These are phyloP conservation scores for Elsinoe ampelina DNA, from an alignment of 2,329 filamentous ascomycete species.

Conservation along the genomic window DNA sequence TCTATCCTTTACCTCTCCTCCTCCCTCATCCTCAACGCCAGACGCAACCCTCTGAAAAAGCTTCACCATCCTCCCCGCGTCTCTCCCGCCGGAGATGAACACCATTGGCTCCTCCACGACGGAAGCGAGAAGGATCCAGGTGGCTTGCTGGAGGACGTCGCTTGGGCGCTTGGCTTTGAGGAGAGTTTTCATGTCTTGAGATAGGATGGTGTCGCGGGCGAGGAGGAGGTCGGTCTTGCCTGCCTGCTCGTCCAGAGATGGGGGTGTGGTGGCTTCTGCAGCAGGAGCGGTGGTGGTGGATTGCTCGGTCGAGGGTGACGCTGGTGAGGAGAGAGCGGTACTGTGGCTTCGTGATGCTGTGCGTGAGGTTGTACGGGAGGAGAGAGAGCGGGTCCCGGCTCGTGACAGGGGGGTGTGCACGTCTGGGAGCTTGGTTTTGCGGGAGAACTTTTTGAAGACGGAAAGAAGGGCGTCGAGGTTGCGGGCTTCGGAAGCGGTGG, in stretches of 20 bases:
- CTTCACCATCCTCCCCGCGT: conserved; percentile 29
- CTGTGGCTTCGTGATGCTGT: background rate
- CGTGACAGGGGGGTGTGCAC: background rate
- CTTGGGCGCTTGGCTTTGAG: conserved; percentile 21
- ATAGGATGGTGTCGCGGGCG: conserved; percentile 19
- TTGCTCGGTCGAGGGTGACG: background rate
- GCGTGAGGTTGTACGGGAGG: background rate
- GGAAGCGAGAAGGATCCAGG: conserved; percentile 26
- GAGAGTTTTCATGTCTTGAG: conserved; percentile 21
- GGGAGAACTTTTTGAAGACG: conserved; percentile 20
- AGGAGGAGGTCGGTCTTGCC: conserved; percentile 13
- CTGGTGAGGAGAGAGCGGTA: background rate
- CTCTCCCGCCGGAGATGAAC: conserved; percentile 28
- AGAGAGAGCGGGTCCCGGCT: background rate
- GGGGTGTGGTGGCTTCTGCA: background rate
- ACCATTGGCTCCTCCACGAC: conserved; percentile 18
- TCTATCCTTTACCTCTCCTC: conserved; percentile 16
- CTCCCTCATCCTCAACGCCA: conserved; percentile 18
- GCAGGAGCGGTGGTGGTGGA: background rate
- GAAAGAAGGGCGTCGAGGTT: conserved; percentile 20
- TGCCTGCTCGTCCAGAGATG: background rate
- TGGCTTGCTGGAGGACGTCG: conserved; percentile 27
- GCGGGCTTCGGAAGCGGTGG: conserved; percentile 19
- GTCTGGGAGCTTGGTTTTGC: conserved; percentile 21
- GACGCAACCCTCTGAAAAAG: conserved; percentile 19